phyloP scores from a whole-genome alignment of 2,329 filamentous ascomycete genomes.

The Xylariomycetidae sp. region DNA sequence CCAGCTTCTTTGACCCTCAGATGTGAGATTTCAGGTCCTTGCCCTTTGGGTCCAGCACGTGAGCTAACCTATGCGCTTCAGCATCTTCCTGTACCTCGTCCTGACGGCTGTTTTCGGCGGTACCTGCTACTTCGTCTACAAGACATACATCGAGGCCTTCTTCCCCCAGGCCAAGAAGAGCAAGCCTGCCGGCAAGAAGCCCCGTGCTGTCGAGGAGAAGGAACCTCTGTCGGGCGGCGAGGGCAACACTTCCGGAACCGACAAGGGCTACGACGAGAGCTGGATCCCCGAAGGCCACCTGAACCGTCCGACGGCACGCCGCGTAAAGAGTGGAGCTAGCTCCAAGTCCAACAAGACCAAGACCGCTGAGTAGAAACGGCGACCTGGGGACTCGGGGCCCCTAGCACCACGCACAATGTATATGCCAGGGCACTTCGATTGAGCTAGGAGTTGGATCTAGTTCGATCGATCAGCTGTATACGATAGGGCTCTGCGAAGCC shows the following conservation, averaged over 20 bases:
- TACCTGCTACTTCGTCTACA: slow-evolving; percentile 93
- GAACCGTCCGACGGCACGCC: slow-evolving; percentile 70
- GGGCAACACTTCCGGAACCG: slow-evolving; percentile 60
- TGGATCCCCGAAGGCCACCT: slow-evolving; percentile 92
- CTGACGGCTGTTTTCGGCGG: slow-evolving; percentile 72
- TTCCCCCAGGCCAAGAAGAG: slow-evolving; percentile 79
- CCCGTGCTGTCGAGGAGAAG: slow-evolving; percentile 48
- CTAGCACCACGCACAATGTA: not conserved
- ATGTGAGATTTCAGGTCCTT: slow-evolving; percentile 57
- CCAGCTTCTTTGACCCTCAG: slow-evolving; percentile 89
- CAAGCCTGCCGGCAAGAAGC: slow-evolving; percentile 42
- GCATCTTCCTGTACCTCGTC: slow-evolving; percentile 96
- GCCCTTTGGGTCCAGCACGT: slow-evolving; percentile 3
- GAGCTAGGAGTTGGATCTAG: too few relatives aligned
- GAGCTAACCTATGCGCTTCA: slow-evolving; percentile 48
- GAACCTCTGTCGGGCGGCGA: slow-evolving; percentile 63
- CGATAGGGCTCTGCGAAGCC: too few relatives aligned
- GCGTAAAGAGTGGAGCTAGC: slow-evolving; percentile 54
- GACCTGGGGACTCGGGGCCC: slow-evolving; percentile 1
- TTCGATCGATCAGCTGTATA: too few relatives aligned
- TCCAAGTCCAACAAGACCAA: slow-evolving; percentile 37
- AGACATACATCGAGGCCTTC: slow-evolving; percentile 92
- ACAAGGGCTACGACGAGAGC: slow-evolving; percentile 78
- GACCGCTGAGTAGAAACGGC: slow-evolving; percentile 22
- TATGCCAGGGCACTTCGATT: slow-evolving; percentile 2